Percentiles rank a stretch among this genome's conserved stretches.
phyloP scores from a whole-genome alignment of 2,329 filamentous ascomycete genomes.

The Cercospora sp. region DNA sequence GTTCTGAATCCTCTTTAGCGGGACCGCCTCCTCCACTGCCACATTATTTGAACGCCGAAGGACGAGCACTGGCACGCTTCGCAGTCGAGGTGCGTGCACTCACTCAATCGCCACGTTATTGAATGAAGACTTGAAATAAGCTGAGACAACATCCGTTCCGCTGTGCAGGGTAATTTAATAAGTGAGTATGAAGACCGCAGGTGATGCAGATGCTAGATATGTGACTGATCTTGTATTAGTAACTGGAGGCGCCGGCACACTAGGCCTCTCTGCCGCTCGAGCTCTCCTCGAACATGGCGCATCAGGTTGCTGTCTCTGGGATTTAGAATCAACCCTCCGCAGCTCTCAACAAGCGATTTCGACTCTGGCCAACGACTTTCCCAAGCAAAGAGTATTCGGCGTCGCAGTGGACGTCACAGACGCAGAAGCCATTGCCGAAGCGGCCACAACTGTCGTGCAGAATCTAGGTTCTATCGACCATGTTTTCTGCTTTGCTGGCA shows the following conservation, averaged over 20 bases:
- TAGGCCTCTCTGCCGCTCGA: constrained; percentile 59
- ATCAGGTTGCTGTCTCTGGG: constrained; percentile 60
- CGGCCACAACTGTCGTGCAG: constrained; percentile 44
- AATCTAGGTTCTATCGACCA: constrained; percentile 56
- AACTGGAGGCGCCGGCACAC: constrained; percentile 66
- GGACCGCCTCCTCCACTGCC: constrained; percentile 49
- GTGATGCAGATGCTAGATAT: background rate
- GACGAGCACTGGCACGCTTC: constrained; percentile 51
- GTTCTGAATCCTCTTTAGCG: constrained; percentile 44
- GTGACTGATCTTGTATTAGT: constrained; percentile 41
- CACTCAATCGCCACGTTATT: background rate
- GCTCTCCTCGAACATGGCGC: constrained; percentile 70
- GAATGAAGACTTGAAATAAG: background rate
- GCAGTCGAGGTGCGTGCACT: constrained; percentile 41
- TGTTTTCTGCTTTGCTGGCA: constrained; percentile 66
- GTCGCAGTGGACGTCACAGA: constrained; percentile 62
- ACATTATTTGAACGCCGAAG: constrained; percentile 44
- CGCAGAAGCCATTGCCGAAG: constrained; percentile 48
- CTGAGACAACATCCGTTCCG: background rate
- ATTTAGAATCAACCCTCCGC: constrained; percentile 51
- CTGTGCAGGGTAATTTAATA: constrained; percentile 51
- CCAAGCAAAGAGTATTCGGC: constrained; percentile 52
- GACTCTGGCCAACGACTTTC: constrained; percentile 56
- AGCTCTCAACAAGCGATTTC: constrained; percentile 47
- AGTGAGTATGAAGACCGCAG: constrained; percentile 42